These are phyloP conservation scores for Gyrodon lividus DNA, from an alignment of 768 basidiomycete species.

Conservation along the genomic window DNA sequence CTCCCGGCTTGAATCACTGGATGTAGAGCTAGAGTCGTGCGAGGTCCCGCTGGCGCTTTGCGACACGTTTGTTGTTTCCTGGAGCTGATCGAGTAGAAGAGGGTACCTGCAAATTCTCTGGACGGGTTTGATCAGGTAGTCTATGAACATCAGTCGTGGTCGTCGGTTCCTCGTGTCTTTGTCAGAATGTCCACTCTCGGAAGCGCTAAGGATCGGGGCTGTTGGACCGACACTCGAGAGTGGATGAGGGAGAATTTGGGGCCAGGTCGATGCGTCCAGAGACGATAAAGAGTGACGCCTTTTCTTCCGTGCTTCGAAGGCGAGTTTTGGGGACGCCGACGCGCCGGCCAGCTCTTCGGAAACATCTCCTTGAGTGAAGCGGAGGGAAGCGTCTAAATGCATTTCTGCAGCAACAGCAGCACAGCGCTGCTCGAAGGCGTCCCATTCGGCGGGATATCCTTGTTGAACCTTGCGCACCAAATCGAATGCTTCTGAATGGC, in stretches of 20 bases:
- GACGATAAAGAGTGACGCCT: conserved; percentile 50
- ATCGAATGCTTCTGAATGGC: conserved; percentile 79
- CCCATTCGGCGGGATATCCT: conserved; percentile 73
- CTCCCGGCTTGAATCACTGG: conserved; percentile 5
- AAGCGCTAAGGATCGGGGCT: conserved; percentile 30
- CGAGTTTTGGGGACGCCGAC: conserved; percentile 6
- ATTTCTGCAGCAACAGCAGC: conserved; percentile 48
- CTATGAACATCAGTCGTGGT: conserved; percentile 61
- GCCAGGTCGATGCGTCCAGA: conserved; percentile 44
- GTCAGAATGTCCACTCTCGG: conserved; percentile 31
- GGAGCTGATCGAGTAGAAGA: conserved; percentile 77
- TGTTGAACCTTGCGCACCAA: conserved; percentile 65
- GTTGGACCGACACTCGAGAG: conserved; percentile 33
- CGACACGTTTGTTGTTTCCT: conserved; percentile 8
- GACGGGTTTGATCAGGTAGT: conserved; percentile 96
- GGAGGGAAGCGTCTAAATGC: conserved; percentile 18
- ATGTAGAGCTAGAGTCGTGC: not conserved
- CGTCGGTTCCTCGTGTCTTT: conserved; percentile 28
- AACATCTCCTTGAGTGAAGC: conserved; percentile 9
- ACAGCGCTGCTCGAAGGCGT: conserved; percentile 79
- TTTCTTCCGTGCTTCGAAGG: conserved; percentile 37
- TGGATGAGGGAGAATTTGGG: conserved; percentile 33
- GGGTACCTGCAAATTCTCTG: conserved; percentile 97
- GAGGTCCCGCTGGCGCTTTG: conserved; percentile 3
- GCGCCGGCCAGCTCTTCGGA: conserved; percentile 3